Conservation (phyloP, 1,139 yeast genomes). For the Pneumocystis canis region DNA sequence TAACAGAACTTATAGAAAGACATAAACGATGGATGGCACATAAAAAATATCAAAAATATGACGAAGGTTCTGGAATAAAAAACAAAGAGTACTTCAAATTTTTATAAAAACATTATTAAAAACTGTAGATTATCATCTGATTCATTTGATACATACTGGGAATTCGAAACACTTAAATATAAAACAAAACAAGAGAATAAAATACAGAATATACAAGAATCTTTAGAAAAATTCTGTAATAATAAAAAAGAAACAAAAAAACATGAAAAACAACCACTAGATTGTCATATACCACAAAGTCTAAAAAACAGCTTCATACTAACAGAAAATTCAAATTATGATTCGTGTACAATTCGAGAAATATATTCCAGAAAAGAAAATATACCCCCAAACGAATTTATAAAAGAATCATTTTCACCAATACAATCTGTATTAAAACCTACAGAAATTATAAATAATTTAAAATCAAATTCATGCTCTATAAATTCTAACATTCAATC, state of each 20-base stretch:
- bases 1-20: slow-evolving; percentile 14
- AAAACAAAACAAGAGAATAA: neutral
- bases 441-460: neutral
- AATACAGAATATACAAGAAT: neutral
- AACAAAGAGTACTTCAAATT: neutral
- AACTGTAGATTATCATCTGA: neutral
- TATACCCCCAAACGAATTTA: neutral
- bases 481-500: neutral
- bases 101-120: neutral
- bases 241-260: neutral
- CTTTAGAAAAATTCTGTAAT: neutral
- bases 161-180: neutral
- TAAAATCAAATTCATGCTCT: neutral
- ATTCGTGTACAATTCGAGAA: neutral
- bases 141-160: neutral
- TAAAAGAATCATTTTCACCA: neutral
- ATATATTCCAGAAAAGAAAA: neutral
- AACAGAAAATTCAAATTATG: neutral
- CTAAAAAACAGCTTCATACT: neutral
- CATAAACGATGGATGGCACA: slow-evolving; percentile 11
- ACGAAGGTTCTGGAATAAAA: slow-evolving; percentile 2
- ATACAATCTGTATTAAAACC: neutral
- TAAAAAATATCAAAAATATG: neutral
- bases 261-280: neutral
- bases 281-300: neutral